These are phyloP conservation scores for Vanrija humicola DNA, from an alignment of 1,284 basidiomycete species.

Conservation along the genomic window DNA sequence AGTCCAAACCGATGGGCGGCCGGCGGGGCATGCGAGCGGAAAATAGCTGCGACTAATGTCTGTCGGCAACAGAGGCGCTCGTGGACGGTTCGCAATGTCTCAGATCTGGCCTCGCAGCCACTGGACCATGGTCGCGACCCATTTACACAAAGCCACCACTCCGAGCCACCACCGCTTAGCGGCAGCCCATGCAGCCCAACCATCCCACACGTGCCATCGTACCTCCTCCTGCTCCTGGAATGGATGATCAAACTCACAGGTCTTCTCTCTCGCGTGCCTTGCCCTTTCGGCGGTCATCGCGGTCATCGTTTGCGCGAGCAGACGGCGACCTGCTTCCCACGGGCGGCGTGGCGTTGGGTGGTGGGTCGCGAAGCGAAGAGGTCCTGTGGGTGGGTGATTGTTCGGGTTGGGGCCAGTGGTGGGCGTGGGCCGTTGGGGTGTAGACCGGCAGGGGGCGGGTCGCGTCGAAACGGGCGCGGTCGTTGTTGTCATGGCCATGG, in stretches of 20 bases:
- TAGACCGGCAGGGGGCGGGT: background rate
- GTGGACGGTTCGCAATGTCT: background rate
- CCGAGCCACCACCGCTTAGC: background rate
- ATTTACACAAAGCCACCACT: background rate
- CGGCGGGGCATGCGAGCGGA: too few relatives aligned
- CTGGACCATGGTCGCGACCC: background rate
- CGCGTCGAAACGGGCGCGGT: background rate
- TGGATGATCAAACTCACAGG: conserved; percentile 7
- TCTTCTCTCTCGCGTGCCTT: conserved; percentile 19
- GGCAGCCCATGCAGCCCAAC: too few relatives aligned
- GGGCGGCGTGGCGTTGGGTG: conserved; percentile 24
- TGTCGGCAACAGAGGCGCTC: background rate
- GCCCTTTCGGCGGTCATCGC: conserved; percentile 14
- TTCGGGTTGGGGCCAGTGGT: background rate
- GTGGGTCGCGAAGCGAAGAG: conserved; percentile 31
- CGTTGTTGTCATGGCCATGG: too few relatives aligned
- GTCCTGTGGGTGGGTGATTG: conserved; percentile 21
- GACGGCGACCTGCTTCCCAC: conserved; percentile 22
- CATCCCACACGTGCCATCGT: background rate
- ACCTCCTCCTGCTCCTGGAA: background rate
- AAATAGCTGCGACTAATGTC: background rate
- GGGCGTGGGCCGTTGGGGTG: background rate
- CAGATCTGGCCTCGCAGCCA: too few relatives aligned
- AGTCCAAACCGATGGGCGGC: too few relatives aligned
- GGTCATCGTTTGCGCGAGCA: conserved; percentile 6